Evolutionary conservation across 176 grass and related monocot genomes (phyloP), one percentile per base, ranked within the genome.

Genomic region (Pontederia paniculata): DNA sequence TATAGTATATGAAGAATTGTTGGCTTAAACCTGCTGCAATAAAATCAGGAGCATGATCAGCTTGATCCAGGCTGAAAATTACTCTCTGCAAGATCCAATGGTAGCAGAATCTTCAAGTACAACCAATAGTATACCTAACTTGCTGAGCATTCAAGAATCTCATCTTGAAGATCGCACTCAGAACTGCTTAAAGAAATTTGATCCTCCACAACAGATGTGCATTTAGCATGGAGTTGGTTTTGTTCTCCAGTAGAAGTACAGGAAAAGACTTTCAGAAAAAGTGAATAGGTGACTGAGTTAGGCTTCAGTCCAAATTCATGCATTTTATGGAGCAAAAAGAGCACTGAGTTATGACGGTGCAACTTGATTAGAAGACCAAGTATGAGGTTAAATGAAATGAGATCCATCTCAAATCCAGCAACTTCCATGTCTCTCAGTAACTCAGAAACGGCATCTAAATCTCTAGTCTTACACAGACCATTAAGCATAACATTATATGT

Each of bases 401-500:
- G 66, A 76, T 88, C 91, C 73, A 97, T 73, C 62, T 74, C 74
- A 68, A 86, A 59, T 70, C 44, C 65, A 11, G 68, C 67, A 50
- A 19, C 47, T 72, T 87, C 71, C 86, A 97, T 90, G 80, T 97
- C 79, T 83, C 58, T 75, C 56, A 87, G 61, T 37, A 86, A 58
- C 56, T 66, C 69, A 17, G 56, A 74, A 37, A 90, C 73, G 52
- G 79, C 75, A 65, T 62, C 23, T 50, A 73, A 65, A 70, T 97
- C 65, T 42, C 75, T 89, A 53, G 77, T 70, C 70, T 73, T 78
- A 71, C 79, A 84, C 64, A 81, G 60, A 68, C 86, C 91, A 66
- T 49, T 48, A 74, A 96, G 79, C 67, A 96, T 96, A 64, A 87
- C 71, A 79, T 87, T 96, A 55, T 89, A 96, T 28, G 80, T 87